These are phyloP conservation scores for Hypsizygus marmoreus DNA, from an alignment of 768 basidiomycete genomes.

Conservation along the genomic window DNA sequence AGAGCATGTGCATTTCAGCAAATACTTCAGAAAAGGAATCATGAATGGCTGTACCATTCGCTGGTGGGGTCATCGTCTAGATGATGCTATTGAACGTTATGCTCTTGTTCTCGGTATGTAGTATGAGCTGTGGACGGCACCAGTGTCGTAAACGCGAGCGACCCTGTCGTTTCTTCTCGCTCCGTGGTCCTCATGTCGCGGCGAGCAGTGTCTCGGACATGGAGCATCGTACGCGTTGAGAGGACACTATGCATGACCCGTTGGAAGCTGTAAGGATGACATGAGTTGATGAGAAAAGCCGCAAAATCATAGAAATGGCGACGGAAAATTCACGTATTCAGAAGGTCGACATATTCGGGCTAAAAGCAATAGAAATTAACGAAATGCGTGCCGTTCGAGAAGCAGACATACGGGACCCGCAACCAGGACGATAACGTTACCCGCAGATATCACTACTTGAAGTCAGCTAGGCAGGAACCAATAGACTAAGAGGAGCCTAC, in stretches of 20 bases:
- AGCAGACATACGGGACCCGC: constrained; percentile 14
- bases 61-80: too few species aligned
- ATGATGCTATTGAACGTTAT: too few species aligned
- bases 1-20: too few species aligned
- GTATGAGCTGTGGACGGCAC: too few species aligned
- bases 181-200: not conserved
- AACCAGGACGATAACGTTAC: constrained; percentile 17
- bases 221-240: constrained; percentile 20
- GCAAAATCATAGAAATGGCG: not conserved
- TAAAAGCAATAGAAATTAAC: not conserved
- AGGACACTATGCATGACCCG: constrained; percentile 25
- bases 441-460: constrained; percentile 16
- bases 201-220: constrained; percentile 14
- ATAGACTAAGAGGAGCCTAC: constrained; percentile 12
- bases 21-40: too few species aligned
- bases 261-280: constrained; percentile 17
- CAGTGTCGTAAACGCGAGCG: not conserved
- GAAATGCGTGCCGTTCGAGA: not conserved
- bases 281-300: not conserved
- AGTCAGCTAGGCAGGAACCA: not conserved
- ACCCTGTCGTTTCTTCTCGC: not conserved
- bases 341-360: constrained; percentile 19
- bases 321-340: constrained; percentile 14
- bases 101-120: too few species aligned
- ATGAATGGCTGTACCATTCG: too few species aligned